Percentiles rank a stretch among this genome's conserved stretches.
phyloP scores from a whole-genome alignment of 2,329 filamentous ascomycete species.

The Neonectria coccinea region DNA sequence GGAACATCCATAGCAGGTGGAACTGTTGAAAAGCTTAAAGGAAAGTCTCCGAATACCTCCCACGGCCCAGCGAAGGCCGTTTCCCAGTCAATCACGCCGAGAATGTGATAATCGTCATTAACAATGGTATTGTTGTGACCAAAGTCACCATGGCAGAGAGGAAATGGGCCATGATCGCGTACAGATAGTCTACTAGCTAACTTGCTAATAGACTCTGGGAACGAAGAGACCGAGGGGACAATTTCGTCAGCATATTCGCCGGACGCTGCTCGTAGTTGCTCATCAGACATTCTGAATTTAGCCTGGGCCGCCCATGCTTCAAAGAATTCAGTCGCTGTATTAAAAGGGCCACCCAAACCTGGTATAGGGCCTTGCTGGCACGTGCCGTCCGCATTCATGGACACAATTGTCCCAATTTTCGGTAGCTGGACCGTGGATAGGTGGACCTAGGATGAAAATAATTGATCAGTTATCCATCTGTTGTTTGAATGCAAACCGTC shows the following conservation, averaged over 20 bases:
- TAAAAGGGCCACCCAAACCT: slow-evolving; percentile 19
- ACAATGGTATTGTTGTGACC: slow-evolving; percentile 21
- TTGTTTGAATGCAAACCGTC: background rate
- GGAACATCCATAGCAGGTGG: slow-evolving; percentile 22
- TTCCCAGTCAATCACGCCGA: slow-evolving; percentile 26
- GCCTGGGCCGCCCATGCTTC: slow-evolving; percentile 19
- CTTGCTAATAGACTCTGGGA: slow-evolving; percentile 16
- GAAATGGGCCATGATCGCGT: slow-evolving; percentile 22
- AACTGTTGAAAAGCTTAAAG: slow-evolving; percentile 22
- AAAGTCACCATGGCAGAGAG: slow-evolving; percentile 23
- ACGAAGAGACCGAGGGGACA: slow-evolving; percentile 16
- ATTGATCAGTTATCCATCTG: slow-evolving; percentile 10
- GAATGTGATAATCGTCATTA: slow-evolving; percentile 16
- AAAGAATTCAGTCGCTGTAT: slow-evolving; percentile 25
- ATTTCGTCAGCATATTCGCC: slow-evolving; percentile 24
- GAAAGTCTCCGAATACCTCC: slow-evolving; percentile 26
- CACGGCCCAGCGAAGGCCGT: slow-evolving; percentile 21
- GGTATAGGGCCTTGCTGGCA: slow-evolving; percentile 21
- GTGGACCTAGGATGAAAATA: slow-evolving; percentile 7
- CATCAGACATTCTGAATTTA: slow-evolving; percentile 16
- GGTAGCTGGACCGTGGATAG: slow-evolving; percentile 17
- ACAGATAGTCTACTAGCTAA: slow-evolving; percentile 20
- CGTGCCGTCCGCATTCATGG: slow-evolving; percentile 19
- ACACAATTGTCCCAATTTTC: slow-evolving; percentile 16
- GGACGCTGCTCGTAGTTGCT: slow-evolving; percentile 19